A percentile compares a stretch with the other conserved stretches of the same genome.
Conservation (phyloP, 1,139 yeast genomes). For the Yamadazyma membranifaciens region DNA sequence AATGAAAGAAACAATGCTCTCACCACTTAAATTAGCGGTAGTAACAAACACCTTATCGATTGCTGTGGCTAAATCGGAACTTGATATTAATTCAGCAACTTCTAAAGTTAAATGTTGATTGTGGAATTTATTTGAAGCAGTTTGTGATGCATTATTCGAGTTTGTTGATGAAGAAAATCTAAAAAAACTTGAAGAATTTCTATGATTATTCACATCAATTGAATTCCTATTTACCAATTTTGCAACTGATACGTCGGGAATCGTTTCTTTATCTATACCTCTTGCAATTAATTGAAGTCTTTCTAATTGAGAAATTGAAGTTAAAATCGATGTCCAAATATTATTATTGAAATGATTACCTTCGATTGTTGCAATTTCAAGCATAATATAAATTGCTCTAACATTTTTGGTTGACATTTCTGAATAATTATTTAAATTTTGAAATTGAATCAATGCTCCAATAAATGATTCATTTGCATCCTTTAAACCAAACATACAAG, state of each 20-base stretch:
- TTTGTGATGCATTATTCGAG: conserved; percentile 37
- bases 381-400: conserved; percentile 69
- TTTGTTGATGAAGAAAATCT: conserved; percentile 29
- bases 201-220: conserved; percentile 46
- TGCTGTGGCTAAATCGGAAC: conserved; percentile 78
- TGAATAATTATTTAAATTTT: conserved; percentile 73
- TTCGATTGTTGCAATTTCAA: conserved; percentile 76
- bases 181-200: conserved; percentile 49
- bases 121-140: conserved; percentile 43
- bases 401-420: conserved; percentile 81
- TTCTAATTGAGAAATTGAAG: conserved; percentile 86
- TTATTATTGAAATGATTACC: conserved; percentile 60
- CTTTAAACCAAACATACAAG: conserved; percentile 81
- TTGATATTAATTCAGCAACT: conserved; percentile 52
- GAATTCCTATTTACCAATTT: conserved; percentile 61
- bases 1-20: conserved; percentile 83
- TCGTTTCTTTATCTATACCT: conserved; percentile 80
- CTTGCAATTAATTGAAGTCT: conserved; percentile 84
- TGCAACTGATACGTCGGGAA: conserved; percentile 85
- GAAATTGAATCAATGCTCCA: conserved; percentile 85
- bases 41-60: conserved; percentile 87
- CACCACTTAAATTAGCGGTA: conserved; percentile 76
- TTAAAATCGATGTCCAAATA: conserved; percentile 84
- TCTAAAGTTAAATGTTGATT: conserved; percentile 41
- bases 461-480: conserved; percentile 87